These are phyloP conservation scores for Colletotrichum gigasporum DNA, from an alignment of 2,329 filamentous ascomycete species.

Conservation along the genomic window DNA sequence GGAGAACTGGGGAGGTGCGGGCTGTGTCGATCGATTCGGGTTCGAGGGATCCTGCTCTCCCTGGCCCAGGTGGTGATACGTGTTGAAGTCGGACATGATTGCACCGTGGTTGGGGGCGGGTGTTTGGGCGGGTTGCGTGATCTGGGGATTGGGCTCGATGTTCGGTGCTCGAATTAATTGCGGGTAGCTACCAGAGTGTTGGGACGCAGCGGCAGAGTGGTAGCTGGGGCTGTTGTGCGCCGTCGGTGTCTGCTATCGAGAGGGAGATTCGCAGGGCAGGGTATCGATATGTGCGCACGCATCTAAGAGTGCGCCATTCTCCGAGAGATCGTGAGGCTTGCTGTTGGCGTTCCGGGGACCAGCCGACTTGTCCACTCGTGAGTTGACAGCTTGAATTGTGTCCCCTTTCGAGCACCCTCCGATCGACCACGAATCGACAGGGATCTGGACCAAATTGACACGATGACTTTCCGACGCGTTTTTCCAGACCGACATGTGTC, in stretches of 20 bases:
- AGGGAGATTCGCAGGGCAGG: background rate
- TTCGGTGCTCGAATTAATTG: slow-evolving; percentile 11
- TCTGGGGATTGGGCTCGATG: background rate
- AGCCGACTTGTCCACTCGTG: slow-evolving; percentile 6
- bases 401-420: slow-evolving; percentile 22
- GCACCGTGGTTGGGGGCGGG: background rate
- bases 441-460: slow-evolving; percentile 33
- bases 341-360: background rate
- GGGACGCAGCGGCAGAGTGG: background rate
- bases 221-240: slow-evolving; percentile 18
- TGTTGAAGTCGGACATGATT: slow-evolving; percentile 64
- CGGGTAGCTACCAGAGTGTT: slow-evolving; percentile 13
- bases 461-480: slow-evolving; percentile 34
- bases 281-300: slow-evolving; percentile 14
- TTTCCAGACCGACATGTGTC: slow-evolving; percentile 22
- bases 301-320: slow-evolving; percentile 29
- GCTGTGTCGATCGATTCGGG: slow-evolving; percentile 60
- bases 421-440: slow-evolving; percentile 25
- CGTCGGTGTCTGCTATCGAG: background rate
- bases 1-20: slow-evolving; percentile 64
- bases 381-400: slow-evolving; percentile 25
- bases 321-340: background rate
- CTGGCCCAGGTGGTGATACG: slow-evolving; percentile 66
- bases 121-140: slow-evolving; percentile 5
- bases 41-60: slow-evolving; percentile 66